A percentile compares a stretch with the other conserved stretches of the same genome.
Conservation (phyloP, 2,329 filamentous ascomycete genomes). For the Teratosphaeria nubilosa region DNA sequence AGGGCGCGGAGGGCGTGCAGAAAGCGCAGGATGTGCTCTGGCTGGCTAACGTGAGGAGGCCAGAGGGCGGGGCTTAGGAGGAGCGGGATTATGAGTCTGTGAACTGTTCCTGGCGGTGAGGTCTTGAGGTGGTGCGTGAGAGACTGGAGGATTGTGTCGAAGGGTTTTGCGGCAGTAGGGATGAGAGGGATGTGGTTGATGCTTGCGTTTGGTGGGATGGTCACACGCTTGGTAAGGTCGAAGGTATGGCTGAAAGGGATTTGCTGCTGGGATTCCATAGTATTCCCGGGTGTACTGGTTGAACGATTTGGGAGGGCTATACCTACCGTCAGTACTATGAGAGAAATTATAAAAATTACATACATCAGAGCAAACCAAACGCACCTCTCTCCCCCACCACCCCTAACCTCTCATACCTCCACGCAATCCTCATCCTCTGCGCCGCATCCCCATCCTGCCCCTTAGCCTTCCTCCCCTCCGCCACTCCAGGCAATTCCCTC, state of each 20-base stretch:
- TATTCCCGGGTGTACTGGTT: background rate
- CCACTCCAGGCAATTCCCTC: slow-evolving; percentile 68
- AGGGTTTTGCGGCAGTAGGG: slow-evolving; percentile 51
- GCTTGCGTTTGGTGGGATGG: slow-evolving; percentile 29
- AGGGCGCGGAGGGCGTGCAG: slow-evolving; percentile 68
- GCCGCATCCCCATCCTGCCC: slow-evolving; percentile 26
- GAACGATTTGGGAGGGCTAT: slow-evolving; percentile 21
- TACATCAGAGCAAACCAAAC: slow-evolving; percentile 16
- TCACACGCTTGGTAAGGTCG: slow-evolving; percentile 42
- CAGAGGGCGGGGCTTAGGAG: slow-evolving; percentile 83
- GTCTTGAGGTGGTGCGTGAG: slow-evolving; percentile 47
- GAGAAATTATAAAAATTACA: slow-evolving; percentile 4
- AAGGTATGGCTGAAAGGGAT: slow-evolving; percentile 42
- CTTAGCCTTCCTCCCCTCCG: slow-evolving; percentile 30
- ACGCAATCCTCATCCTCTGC: slow-evolving; percentile 99
- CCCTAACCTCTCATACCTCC: slow-evolving; percentile 83
- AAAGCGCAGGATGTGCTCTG: slow-evolving; percentile 67
- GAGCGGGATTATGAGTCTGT: slow-evolving; percentile 75
- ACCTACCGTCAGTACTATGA: slow-evolving; percentile 11
- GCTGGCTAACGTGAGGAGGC: slow-evolving; percentile 56
- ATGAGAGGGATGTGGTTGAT: slow-evolving; percentile 47
- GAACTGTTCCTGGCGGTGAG: slow-evolving; percentile 52
- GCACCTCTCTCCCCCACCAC: slow-evolving; percentile 60
- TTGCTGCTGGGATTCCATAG: background rate
- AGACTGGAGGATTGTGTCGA: slow-evolving; percentile 53